Evolutionary conservation across 352 stramenopile species (phyloP), one percentile per base, ranked within the genome.

Genomic region (Phytophthora lateralis): DNA sequence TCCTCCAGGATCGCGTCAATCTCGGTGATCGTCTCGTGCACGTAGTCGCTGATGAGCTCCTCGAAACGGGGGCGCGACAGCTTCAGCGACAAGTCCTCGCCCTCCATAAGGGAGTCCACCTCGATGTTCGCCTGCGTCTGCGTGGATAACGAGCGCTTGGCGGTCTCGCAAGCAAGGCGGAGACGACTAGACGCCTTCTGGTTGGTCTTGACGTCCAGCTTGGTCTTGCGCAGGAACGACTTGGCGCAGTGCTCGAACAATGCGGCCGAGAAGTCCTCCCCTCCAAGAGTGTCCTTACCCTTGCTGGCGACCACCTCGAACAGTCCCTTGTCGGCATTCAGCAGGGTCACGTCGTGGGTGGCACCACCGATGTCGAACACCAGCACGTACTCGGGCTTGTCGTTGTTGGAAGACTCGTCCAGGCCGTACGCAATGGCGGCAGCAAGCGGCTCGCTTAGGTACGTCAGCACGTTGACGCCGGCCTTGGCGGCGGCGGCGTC

Each of bases 361-460:
- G 96, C 97, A 43, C 97, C 97, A 61, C 97, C 97, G 63, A 99
- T 93, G 75, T 99, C 97, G 55, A 99, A 99, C 55, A 99, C 98
- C 29, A 99, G 81, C 21, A 98, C 93, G 64, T 97, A 98, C 71
- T 99, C 91, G 48, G 97, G 89, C 60, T 90, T 81, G 45, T 82
- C 71, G 49, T 82, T 85, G 70, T 88, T 90, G n/a, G 67, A 65
- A 56, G 66, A 74, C 72, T 99, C 97, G 67, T 99, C 97, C 18
- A 99, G 80, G 32, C 97, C 97, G 76, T 99, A 99, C n/a, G 97
- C 97, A 73, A 99, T 98, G 45, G 97, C 97, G 48, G 97, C 97
- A 43, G 97, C 96, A 17, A 98, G 95, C 35, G 97, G 97, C 78
- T 99, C 97, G 75, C 98, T 99, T 71, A 99, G 97, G 80, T 98